These are phyloP conservation scores for Coelastrella sp. DNA, from an alignment of 139 green algal species.

Conservation along the genomic window DNA sequence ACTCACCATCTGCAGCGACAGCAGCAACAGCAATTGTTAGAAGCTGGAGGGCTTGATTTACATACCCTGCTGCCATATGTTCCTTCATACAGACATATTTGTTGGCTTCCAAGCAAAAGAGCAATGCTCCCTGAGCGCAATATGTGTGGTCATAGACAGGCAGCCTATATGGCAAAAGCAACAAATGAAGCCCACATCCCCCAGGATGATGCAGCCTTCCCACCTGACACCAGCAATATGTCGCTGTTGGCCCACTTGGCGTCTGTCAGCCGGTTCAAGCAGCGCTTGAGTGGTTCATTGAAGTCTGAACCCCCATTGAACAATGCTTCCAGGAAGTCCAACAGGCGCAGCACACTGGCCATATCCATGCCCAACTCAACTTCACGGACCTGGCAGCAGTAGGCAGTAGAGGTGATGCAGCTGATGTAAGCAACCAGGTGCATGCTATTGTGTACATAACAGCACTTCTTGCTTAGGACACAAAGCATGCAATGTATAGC, in stretches of 20 bases:
- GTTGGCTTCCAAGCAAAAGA: too few species aligned
- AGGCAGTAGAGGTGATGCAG: neutral
- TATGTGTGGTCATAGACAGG: too few species aligned
- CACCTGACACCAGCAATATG: constrained; percentile 84
- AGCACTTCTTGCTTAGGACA: too few species aligned
- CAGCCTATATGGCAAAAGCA: neutral
- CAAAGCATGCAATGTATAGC: too few species aligned
- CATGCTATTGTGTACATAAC: too few species aligned
- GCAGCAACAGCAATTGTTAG: constrained; percentile 15
- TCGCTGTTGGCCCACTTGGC: constrained; percentile 90
- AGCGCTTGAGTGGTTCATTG: constrained; percentile 85
- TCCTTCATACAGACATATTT: too few species aligned
- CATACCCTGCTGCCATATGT: too few species aligned
- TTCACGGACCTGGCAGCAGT: constrained; percentile 72
- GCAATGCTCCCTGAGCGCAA: too few species aligned
- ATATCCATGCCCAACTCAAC: constrained; percentile 86
- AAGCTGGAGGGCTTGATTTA: too few species aligned
- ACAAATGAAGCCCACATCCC: neutral
- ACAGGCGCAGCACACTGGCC: constrained; percentile 79
- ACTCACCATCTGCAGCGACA: constrained; percentile 80
- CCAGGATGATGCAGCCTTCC: too few species aligned
- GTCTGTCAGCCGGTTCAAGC: constrained; percentile 79
- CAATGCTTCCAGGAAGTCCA: constrained; percentile 87
- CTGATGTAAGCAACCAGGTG: too few species aligned
- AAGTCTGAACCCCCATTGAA: constrained; percentile 93